Base-by-base conservation (phyloP, 2,329 filamentous ascomycete species). In the Epichloe typhina region DNA sequence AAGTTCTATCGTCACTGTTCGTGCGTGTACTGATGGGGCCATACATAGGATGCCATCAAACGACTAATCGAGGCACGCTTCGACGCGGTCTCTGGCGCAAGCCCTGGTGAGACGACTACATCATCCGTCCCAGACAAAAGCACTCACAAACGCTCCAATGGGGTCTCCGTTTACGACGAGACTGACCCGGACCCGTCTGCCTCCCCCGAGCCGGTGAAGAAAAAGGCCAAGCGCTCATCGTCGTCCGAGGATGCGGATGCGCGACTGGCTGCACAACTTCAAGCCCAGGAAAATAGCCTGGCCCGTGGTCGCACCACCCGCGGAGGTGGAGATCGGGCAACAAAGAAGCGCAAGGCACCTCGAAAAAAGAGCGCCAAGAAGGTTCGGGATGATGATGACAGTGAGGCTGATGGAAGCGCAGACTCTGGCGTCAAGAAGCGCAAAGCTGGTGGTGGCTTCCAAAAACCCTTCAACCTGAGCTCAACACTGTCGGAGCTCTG, bases 381-480 rank as follows among this genome's bases (percentile, higher is more conserved):
- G 67, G 79, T 91, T 51, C 84, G 82, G 56, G 79, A 77, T 6
- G 83, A 84, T 50, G 88, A 95, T 59, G 88, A 94, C 58, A 91
- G 86, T 59, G 88, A 91, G 47, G 67, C 85, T 8, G 81, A 81
- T 11, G 78, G 74, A 4, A 82, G 77, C 44, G 82, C 69, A 36
- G 81, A 66, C 69, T 78, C 61, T 54, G 73, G 64, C 60, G 72
- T 71, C 11, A 76, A 79, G 59, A 84, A 87, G 71, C 82, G 86
- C 58, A 95, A 90, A 62, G 86, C 89, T 19, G 89, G 89, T 1
- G 89, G 90, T 37, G 93, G 90, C 3, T 98, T 98, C 63, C 89
- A 96, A 73, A 90, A 90, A 70, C 84, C 84, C 1, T 87, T 90
- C 66, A 79, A 79, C 53, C 77, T 93, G 46, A 89, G 85, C 58